These are phyloP conservation scores for Polyrhizophydium stewartii DNA, from an alignment of 371 early-diverging fungal genomes.

Conservation along the genomic window DNA sequence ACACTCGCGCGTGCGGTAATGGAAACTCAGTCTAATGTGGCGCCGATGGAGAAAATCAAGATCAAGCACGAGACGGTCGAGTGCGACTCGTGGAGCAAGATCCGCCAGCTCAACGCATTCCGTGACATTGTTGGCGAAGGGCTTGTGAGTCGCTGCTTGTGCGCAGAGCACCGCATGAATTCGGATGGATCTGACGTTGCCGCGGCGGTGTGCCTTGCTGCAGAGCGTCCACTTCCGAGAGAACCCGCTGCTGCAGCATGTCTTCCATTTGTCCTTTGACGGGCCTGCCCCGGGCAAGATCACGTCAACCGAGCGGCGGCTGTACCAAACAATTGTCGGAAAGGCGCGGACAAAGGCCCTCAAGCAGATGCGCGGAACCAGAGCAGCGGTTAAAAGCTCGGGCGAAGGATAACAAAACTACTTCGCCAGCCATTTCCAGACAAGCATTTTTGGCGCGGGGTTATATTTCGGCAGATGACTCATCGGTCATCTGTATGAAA, in stretches of 20 bases:
- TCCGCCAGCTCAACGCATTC: constrained; percentile 40
- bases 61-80: constrained; percentile 31
- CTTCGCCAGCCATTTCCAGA: too few species aligned
- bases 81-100: constrained; percentile 44
- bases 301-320: constrained; percentile 11
- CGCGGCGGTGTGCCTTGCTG: neutral
- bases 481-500: too few species aligned
- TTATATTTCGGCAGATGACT: too few species aligned
- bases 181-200: too few species aligned
- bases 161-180: too few species aligned
- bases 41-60: constrained; percentile 48
- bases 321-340: constrained; percentile 28
- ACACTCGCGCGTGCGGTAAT: too few species aligned
- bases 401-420: too few species aligned
- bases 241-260: constrained; percentile 42
- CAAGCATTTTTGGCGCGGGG: too few species aligned
- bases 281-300: neutral
- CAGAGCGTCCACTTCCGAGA: constrained; percentile 40
- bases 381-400: neutral
- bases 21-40: too few species aligned
- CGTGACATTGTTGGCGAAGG: constrained; percentile 38
- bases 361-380: neutral
- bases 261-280: constrained; percentile 38
- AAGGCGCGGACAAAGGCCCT: constrained; percentile 21
- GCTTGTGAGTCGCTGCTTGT: too few species aligned